These are phyloP conservation scores for Glycine soja DNA, from an alignment of 306 rosid genomes.

Conservation along the genomic window DNA sequence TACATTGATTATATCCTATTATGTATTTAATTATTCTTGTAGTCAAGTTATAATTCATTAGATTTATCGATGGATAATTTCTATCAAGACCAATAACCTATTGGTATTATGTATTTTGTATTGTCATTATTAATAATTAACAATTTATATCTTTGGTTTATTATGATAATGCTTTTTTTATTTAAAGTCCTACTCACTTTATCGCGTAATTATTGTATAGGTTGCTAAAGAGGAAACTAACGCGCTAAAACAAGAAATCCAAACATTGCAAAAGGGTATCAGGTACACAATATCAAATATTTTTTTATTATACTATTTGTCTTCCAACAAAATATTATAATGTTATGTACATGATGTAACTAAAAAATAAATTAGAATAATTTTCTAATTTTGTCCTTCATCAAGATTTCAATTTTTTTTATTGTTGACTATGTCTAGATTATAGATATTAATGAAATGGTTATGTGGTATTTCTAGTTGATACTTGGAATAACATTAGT, in stretches of 20 bases:
- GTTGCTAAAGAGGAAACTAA: constrained; percentile 71
- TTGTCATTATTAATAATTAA: too few species aligned
- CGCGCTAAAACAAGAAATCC: constrained; percentile 75
- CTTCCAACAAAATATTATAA: neutral
- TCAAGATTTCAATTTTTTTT: neutral
- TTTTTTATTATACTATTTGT: neutral
- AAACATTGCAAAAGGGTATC: constrained; percentile 76
- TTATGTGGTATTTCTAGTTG: too few species aligned
- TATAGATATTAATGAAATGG: neutral
- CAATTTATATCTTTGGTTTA: neutral
- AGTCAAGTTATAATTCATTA: too few species aligned
- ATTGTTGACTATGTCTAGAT: neutral
- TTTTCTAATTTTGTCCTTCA: neutral
- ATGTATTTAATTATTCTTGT: too few species aligned
- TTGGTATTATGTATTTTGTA: too few species aligned
- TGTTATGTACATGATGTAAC: neutral
- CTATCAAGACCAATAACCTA: too few species aligned
- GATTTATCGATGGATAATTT: too few species aligned
- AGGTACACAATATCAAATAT: constrained; percentile 50
- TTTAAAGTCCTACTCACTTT: neutral
- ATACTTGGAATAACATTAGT: too few species aligned
- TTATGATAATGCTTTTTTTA: neutral
- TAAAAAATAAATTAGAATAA: neutral
- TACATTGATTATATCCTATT: too few species aligned
- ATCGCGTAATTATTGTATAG: constrained; percentile 45